Conservation (phyloP, 352 stramenopile genomes). For the Globisporangium perplexum region DNA sequence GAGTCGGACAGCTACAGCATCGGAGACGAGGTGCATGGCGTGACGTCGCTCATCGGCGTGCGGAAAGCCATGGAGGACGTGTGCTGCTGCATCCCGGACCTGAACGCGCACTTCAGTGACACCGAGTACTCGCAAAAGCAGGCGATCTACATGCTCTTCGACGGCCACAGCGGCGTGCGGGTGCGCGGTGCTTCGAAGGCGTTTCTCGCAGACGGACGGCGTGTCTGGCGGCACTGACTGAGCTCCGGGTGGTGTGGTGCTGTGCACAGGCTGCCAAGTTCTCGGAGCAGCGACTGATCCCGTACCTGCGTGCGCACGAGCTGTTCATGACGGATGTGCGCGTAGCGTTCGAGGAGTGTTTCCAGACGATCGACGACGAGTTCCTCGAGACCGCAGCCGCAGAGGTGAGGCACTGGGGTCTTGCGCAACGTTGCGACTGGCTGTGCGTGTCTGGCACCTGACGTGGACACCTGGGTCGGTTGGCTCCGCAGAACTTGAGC, state of each 20-base stretch:
- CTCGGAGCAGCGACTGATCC: conserved; percentile 58
- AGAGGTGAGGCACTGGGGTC: conserved; percentile 33
- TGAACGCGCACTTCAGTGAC: conserved; percentile 44
- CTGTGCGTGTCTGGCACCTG: background rate
- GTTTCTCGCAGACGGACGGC: background rate
- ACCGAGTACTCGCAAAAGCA: conserved; percentile 42
- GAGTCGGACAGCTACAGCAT: conserved; percentile 66
- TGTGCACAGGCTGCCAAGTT: conserved; percentile 63
- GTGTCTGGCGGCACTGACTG: background rate
- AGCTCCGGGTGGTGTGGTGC: background rate
- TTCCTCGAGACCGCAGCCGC: conserved; percentile 59
- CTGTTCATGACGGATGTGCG: conserved; percentile 52
- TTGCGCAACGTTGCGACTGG: background rate
- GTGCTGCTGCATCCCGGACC: conserved; percentile 71
- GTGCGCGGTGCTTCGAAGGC: conserved; percentile 28
- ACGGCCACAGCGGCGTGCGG: conserved; percentile 74
- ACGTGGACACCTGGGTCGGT: background rate
- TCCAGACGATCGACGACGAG: conserved; percentile 70
- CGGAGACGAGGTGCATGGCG: conserved; percentile 61
- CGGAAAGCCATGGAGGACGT: conserved; percentile 77
- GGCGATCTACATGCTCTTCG: conserved; percentile 79
- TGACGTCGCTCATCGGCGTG: conserved; percentile 77
- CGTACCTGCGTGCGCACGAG: conserved; percentile 70
- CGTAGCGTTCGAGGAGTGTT: conserved; percentile 67
- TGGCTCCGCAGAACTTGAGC: conserved; percentile 40